Evolutionary conservation across 2,329 filamentous ascomycete genomes (phyloP).

Genomic region (Pseudonectria foliicola): DNA sequence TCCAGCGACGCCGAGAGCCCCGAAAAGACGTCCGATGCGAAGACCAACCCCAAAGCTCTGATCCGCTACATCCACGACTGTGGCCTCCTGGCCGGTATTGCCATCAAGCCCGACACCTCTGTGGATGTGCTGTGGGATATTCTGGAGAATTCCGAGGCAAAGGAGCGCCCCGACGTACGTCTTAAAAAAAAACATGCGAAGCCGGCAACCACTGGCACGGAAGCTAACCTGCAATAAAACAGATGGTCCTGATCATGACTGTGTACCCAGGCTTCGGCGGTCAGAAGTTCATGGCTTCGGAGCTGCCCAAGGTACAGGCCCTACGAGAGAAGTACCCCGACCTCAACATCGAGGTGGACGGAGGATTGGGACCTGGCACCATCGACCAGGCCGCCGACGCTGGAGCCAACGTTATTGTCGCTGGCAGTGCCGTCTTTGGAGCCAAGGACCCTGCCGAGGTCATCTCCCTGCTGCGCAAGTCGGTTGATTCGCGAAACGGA

Average conservation of each 20-base stretch:
- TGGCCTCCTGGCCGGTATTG: slow-evolving; percentile 86
- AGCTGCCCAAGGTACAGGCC: slow-evolving; percentile 86
- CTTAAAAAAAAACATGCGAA: too few species aligned
- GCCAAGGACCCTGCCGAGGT: slow-evolving; percentile 83
- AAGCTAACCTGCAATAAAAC: neutral
- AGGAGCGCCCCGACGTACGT: slow-evolving; percentile 83
- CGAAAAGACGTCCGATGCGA: slow-evolving; percentile 57
- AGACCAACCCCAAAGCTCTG: slow-evolving; percentile 76
- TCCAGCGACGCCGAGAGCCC: slow-evolving; percentile 80
- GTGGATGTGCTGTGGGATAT: slow-evolving; percentile 92
- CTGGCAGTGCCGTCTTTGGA: slow-evolving; percentile 91
- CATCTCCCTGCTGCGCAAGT: slow-evolving; percentile 70
- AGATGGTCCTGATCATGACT: slow-evolving; percentile 99
- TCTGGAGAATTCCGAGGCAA: slow-evolving; percentile 62
- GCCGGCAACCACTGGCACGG: too few species aligned
- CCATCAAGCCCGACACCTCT: slow-evolving; percentile 86
- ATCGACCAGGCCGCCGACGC: slow-evolving; percentile 93
- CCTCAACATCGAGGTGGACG: slow-evolving; percentile 95
- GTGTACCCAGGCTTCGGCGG: slow-evolving; percentile 96
- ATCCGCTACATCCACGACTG: slow-evolving; percentile 85
- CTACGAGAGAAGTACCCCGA: slow-evolving; percentile 80
- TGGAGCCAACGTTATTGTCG: slow-evolving; percentile 96
- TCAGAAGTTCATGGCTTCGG: slow-evolving; percentile 96
- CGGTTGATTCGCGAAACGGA: slow-evolving; percentile 57
- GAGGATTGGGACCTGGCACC: slow-evolving; percentile 78